Evolutionary conservation across 257 asterid species (phyloP), one percentile per base, ranked within the genome.

Genomic region (Coffea eugenioides): DNA sequence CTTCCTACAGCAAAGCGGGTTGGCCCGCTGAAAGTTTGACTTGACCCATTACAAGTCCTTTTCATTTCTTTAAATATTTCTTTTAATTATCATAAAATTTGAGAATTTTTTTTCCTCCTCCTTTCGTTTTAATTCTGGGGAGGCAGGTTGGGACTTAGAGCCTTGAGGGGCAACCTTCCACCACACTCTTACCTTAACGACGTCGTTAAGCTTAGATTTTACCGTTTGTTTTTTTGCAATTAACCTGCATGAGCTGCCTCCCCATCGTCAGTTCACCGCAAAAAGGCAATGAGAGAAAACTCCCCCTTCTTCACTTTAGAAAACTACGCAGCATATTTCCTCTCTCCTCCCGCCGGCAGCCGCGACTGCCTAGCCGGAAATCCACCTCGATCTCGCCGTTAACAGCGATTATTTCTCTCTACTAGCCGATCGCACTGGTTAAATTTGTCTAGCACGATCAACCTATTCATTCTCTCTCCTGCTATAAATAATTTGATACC

Each of bases 131-230:
- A 31, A 31, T 31, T 31, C 34, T 31, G 2, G 43, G 43, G 2
- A 39, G 43, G 43, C 43, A 39, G n/a, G n/a, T n/a, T n/a, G n/a
- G n/a, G n/a, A n/a, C n/a, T n/a, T n/a, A n/a, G n/a, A n/a, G n/a
- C n/a, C n/a, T n/a, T n/a, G n/a, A n/a, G n/a, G n/a, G 43, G 14
- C n/a, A 61, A 8, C 77, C 84, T 79, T 74, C 71, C 39, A 16
- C 10, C 9, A 41, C 75, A 85, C 84, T 79, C 83, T 48, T 74
- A 15, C 39, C 7, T 77, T 13, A 51, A 89, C 90, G 92, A 80
- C 88, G 89, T 73, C 92, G 92, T 85, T 69, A 64, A 7, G 34
- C 62, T 18, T 72, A 27, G 16, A 34, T 46, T 62, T 73, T 6
- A 2, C 48, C 27, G 2, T 5, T 2, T 12, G 31, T 13, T 41